Percentiles rank a stretch among this genome's conserved stretches.
Conservation (phyloP, 345 rosid genomes). For the Capsella bursapastoris region DNA sequence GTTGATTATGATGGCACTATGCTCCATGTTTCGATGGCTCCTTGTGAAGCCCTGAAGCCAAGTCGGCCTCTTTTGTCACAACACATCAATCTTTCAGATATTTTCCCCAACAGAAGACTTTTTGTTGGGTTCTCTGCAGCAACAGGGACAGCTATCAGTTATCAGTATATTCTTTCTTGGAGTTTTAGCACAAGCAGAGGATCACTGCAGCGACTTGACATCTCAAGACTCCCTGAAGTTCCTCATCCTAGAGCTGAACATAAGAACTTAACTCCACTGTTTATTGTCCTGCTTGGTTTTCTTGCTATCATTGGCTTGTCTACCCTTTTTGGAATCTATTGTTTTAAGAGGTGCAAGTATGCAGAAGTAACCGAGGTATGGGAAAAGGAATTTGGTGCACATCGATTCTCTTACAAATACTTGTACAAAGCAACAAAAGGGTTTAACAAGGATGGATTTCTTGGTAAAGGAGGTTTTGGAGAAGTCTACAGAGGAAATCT, state of each 20-base stretch:
- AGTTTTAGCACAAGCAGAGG: conserved; percentile 54
- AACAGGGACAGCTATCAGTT: conserved; percentile 46
- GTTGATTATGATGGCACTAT: conserved; percentile 56
- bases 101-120: conserved; percentile 40
- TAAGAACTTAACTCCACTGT: conserved; percentile 4
- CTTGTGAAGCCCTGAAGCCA: conserved; percentile 46
- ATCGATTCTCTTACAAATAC: conserved; percentile 58
- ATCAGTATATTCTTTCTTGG: conserved; percentile 66
- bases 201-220: conserved; percentile 45
- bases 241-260: conserved; percentile 40
- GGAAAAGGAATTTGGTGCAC: conserved; percentile 63
- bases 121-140: conserved; percentile 68
- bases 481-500: conserved; percentile 60
- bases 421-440: conserved; percentile 65
- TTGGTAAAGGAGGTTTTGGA: conserved; percentile 73
- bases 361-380: conserved; percentile 59
- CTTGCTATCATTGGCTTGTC: conserved; percentile 24
- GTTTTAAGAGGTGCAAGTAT: conserved; percentile 45
- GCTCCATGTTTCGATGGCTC: conserved; percentile 55
- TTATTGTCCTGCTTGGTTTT: conserved; percentile 36
- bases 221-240: conserved; percentile 61
- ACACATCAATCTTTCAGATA: conserved; percentile 45
- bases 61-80: conserved; percentile 57
- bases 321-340: conserved; percentile 21
- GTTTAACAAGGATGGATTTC: conserved; percentile 50